A percentile compares a stretch with the other conserved stretches of the same genome.
These are phyloP conservation scores for Helicocarpus griseus DNA, from an alignment of 2,329 filamentous ascomycete genomes.

Conservation along the genomic window DNA sequence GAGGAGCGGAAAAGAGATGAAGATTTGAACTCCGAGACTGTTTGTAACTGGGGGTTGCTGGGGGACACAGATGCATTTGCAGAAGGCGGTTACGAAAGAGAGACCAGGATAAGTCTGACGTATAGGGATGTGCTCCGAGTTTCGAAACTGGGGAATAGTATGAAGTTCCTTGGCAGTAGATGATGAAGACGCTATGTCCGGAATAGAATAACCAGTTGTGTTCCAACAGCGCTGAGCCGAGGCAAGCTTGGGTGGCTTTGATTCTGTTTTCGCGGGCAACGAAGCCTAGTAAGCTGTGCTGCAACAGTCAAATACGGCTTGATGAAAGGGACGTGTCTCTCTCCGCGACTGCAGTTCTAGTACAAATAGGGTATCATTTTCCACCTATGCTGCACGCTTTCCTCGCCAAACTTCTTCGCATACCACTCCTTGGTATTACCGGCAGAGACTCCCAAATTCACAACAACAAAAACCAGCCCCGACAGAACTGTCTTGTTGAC, in stretches of 20 bases:
- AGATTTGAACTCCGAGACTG: constrained; percentile 42
- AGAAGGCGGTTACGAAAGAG: constrained; percentile 38
- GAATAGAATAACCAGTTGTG: constrained; percentile 9
- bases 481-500: constrained; percentile 66
- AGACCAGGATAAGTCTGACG: constrained; percentile 50
- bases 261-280: neutral
- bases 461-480: constrained; percentile 61
- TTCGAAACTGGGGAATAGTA: constrained; percentile 59
- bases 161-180: constrained; percentile 42
- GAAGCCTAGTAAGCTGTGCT: neutral
- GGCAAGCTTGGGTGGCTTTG: neutral
- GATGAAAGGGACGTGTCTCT: constrained; percentile 16
- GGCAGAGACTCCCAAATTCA: constrained; percentile 77
- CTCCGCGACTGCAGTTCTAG: constrained; percentile 13
- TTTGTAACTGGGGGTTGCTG: constrained; percentile 51
- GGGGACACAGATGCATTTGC: constrained; percentile 29
- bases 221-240: neutral
- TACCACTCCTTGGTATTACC: constrained; percentile 73
- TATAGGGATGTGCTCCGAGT: constrained; percentile 81
- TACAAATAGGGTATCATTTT: constrained; percentile 58
- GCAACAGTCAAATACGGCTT: neutral
- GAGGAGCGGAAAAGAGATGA: constrained; percentile 50
- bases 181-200: too few species aligned
- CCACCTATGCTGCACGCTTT: constrained; percentile 55
- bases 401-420: constrained; percentile 58